A percentile compares a stretch with the other conserved stretches of the same genome.
Evolutionary conservation across 768 basidiomycete species (phyloP).

Genomic region (Cantharellus cinnabarinus): DNA sequence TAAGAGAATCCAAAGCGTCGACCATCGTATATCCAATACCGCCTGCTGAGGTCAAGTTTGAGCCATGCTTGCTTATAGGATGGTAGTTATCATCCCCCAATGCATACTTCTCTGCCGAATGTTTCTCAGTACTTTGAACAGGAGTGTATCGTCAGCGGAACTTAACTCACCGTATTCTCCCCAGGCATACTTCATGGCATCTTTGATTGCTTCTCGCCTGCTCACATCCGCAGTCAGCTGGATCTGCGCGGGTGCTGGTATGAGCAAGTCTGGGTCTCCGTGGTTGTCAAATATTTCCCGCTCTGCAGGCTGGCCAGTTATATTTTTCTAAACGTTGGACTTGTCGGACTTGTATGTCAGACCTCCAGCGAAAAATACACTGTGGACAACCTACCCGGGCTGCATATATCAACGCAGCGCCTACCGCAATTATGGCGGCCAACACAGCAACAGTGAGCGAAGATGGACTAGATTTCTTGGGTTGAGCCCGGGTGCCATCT

Average conservation of each 20-base stretch:
- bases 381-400: too few relatives aligned
- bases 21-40: constrained; percentile 79
- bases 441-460: too few relatives aligned
- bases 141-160: neutral
- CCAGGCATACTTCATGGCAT: constrained; percentile 52
- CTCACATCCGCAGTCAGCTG: constrained; percentile 8
- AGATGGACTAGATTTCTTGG: too few relatives aligned
- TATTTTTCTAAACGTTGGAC: too few relatives aligned
- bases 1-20: constrained; percentile 73
- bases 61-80: constrained; percentile 51
- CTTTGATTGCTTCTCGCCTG: neutral
- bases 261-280: neutral
- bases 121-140: neutral
- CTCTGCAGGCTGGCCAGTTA: too few relatives aligned
- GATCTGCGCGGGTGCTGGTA: constrained; percentile 2
- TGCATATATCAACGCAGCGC: too few relatives aligned
- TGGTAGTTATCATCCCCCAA: constrained; percentile 90
- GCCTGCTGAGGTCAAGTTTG: constrained; percentile 56
- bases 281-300: too few relatives aligned
- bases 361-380: too few relatives aligned
- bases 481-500: too few relatives aligned
- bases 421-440: too few relatives aligned
- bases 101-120: constrained; percentile 51
- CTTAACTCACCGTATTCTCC: constrained; percentile 45
- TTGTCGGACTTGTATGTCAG: too few relatives aligned